These are phyloP conservation scores for Didymella lethalis DNA, from an alignment of 2,329 filamentous ascomycete species.

Conservation along the genomic window DNA sequence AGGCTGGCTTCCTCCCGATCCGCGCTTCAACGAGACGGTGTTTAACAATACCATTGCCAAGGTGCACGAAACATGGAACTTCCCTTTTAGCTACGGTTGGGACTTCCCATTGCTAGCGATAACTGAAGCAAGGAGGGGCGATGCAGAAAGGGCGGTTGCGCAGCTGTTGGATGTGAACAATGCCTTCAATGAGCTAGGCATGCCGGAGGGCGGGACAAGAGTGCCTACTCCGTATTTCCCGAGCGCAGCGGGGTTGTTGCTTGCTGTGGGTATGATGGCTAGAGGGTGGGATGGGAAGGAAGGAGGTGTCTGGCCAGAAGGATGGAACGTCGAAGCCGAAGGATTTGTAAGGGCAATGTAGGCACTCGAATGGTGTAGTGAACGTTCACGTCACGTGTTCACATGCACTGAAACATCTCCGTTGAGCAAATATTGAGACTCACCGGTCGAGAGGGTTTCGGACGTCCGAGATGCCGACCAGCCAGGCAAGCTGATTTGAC, in stretches of 20 bases:
- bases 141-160: constrained; percentile 41
- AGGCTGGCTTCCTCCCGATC: constrained; percentile 44
- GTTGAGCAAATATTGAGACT: neutral
- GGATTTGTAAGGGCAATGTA: constrained; percentile 54
- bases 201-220: constrained; percentile 60
- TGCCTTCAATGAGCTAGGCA: constrained; percentile 65
- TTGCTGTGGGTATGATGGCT: constrained; percentile 65
- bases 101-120: constrained; percentile 47
- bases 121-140: constrained; percentile 39
- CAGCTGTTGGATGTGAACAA: constrained; percentile 61
- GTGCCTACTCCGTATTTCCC: constrained; percentile 68
- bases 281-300: constrained; percentile 62
- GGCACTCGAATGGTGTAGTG: neutral
- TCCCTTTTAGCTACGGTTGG: constrained; percentile 47
- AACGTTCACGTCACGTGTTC: neutral
- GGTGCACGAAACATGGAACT: constrained; percentile 48
- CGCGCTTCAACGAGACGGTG: constrained; percentile 37
- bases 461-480: neutral
- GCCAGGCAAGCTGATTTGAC: neutral
- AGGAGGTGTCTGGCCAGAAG: constrained; percentile 58
- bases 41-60: constrained; percentile 42
- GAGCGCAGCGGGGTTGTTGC: constrained; percentile 58
- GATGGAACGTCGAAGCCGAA: constrained; percentile 59
- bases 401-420: neutral
- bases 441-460: neutral